Base-by-base conservation (phyloP, 139 green algal species). In the Desmodesmus armatus region DNA sequence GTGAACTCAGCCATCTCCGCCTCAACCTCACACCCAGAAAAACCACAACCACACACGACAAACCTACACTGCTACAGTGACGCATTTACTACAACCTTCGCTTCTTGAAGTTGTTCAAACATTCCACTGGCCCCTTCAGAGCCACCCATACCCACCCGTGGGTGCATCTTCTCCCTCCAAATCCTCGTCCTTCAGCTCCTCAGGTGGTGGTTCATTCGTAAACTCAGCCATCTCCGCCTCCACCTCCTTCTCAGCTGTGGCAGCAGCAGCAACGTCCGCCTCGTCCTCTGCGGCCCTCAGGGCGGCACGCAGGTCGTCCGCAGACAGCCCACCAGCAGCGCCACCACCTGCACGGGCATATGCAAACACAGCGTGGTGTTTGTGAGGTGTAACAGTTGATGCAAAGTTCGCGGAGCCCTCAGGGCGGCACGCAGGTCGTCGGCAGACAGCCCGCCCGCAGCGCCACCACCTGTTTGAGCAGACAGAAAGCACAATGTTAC, bases 271-370 rank as follows among this genome's bases (percentile, higher is more conserved):
- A 7, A 87, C 93, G 83, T 97, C 96, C 0, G 69, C 90, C 44
- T 93, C 95, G 80, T 98, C 96, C 92, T 98, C 94, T 0, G 92
- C 95, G 5, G 88, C 88, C 0, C 90, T 87, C 88, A 97, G 92
- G 5, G 95, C 95, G 6, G 92, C 92, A 9, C 81, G 51, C n/a
- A 86, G 33, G 49, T 86, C 81, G 5, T 86, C 69, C 25, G 53
- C 69, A 6, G 81, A 74, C 51, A 86, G 60, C 1, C 39, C 53
- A 7, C 82, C 72, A 62, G 44, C 65, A 53, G 44, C 65, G 25
- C 79, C 65, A 2, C 63, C 79, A 1, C 79, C 79, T 71, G 44
- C 79, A 43, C 58, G 27, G 17, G 79, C n/a, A 35, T 11, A 15
- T 67, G 47, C 71, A 79, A 58, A 29, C 29, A 58, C 71, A 67